A percentile compares a stretch with the other conserved stretches of the same genome.
These are phyloP conservation scores for Tillandsia fasciculata DNA, from an alignment of 176 grass and related monocot genomes.

Conservation along the genomic window DNA sequence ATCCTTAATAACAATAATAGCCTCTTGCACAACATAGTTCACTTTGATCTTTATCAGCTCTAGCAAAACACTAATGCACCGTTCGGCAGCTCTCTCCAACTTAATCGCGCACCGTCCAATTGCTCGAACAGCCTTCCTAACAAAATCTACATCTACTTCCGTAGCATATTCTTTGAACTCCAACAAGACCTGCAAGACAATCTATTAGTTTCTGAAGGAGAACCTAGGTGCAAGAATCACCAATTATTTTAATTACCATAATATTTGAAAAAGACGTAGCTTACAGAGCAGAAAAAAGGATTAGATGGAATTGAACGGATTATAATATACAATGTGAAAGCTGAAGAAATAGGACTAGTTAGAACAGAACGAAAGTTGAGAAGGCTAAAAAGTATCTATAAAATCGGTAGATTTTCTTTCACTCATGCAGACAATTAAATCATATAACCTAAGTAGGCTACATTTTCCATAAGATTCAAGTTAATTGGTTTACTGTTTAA, in stretches of 20 bases:
- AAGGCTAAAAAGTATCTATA: neutral
- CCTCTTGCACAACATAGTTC: constrained; percentile 99
- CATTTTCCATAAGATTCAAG: no score
- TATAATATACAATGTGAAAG: neutral
- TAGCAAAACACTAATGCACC: constrained; percentile 94
- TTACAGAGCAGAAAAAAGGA: neutral
- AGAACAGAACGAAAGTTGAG: neutral
- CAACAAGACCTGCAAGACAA: constrained; percentile 60
- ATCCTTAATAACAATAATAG: constrained; percentile 98
- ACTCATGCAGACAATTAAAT: no score
- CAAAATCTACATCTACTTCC: constrained; percentile 99
- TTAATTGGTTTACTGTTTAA: no score
- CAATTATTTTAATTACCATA: constrained; percentile 3
- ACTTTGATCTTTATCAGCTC: constrained; percentile 99
- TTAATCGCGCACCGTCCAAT: constrained; percentile 99
- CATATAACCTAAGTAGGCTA: no score
- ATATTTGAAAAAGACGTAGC: neutral
- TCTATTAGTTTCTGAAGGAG: constrained; percentile 23
- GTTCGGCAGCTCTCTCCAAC: constrained; percentile 89
- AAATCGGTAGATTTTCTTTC: neutral
- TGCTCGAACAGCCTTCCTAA: constrained; percentile 92
- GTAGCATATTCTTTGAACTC: constrained; percentile 99
- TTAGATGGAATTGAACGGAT: no score
- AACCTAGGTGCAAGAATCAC: constrained; percentile 10
- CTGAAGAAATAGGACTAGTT: neutral